Conservation (phyloP, 164 flowering plant species). For the Piper betle region DNA sequence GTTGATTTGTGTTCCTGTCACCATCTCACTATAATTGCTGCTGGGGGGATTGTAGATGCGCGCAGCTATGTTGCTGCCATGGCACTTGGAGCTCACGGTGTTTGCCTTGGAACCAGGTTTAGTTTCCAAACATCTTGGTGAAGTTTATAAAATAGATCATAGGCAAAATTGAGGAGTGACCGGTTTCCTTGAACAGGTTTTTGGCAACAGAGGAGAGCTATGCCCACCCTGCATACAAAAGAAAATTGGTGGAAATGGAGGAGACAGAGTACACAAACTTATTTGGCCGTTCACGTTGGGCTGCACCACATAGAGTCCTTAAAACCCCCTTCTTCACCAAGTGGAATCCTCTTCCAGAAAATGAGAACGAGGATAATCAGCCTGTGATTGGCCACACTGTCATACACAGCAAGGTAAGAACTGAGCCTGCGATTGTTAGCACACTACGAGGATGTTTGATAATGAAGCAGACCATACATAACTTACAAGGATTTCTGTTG, state of each 20-base stretch:
- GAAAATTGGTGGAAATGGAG: conserved; percentile 47
- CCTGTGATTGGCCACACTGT: conserved; percentile 66
- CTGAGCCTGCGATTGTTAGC: too few species aligned
- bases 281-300: conserved; percentile 90
- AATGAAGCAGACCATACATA: too few species aligned
- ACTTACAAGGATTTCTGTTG: too few species aligned
- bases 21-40: conserved; percentile 63
- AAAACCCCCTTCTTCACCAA: conserved; percentile 47
- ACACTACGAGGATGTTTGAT: too few species aligned
- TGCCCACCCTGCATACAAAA: conserved; percentile 80
- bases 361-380: conserved; percentile 56
- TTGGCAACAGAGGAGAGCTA: conserved; percentile 74
- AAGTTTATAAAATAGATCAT: too few species aligned
- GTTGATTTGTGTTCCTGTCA: conserved; percentile 53
- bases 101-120: conserved; percentile 72
- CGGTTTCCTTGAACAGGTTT: conserved; percentile 57
- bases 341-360: conserved; percentile 43
- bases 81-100: conserved; percentile 84
- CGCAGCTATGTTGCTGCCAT: conserved; percentile 92
- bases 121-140: too few species aligned
- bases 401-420: conserved; percentile 59
- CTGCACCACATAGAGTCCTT: conserved; percentile 82
- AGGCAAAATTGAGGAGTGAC: too few species aligned
- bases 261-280: conserved; percentile 60
- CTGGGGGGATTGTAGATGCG: conserved; percentile 83